Evolutionary conservation across 2,329 filamentous ascomycete species (phyloP).

Genomic region (Fusarium sambucinum): DNA sequence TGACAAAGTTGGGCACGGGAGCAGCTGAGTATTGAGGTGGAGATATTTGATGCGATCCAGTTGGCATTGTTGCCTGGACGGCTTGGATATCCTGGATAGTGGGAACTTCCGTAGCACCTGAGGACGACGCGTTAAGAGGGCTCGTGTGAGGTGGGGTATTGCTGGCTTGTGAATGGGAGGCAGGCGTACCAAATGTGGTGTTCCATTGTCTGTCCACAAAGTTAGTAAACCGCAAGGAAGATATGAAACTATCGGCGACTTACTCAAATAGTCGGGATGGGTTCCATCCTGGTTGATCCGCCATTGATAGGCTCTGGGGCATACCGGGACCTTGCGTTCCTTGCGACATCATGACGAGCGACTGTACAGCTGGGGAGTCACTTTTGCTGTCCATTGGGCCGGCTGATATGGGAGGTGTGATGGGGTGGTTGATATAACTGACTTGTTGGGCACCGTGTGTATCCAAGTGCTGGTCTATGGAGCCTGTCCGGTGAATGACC

Average conservation of each 20-base stretch:
- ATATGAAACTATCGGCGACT: constrained; percentile 56
- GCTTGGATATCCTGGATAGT: constrained; percentile 66
- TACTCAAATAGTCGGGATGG: constrained; percentile 91
- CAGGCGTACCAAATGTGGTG: constrained; percentile 85
- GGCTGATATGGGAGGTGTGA: constrained; percentile 83
- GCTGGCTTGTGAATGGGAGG: constrained; percentile 47
- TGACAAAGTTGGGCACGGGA: constrained; percentile 71
- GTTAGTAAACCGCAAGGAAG: constrained; percentile 10
- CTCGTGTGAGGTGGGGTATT: constrained; percentile 58
- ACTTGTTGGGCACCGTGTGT: constrained; percentile 68
- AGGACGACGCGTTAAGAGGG: constrained; percentile 66
- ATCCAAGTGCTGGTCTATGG: constrained; percentile 68
- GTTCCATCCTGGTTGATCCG: constrained; percentile 81
- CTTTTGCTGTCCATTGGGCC: constrained; percentile 79
- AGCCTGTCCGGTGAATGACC: constrained; percentile 59
- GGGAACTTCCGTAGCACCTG: constrained; percentile 66
- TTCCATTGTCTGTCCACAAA: constrained; percentile 87
- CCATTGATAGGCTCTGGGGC: constrained; percentile 67
- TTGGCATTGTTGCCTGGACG: constrained; percentile 59
- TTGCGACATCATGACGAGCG: constrained; percentile 78
- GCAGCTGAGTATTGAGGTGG: constrained; percentile 66
- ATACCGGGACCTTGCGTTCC: constrained; percentile 66
- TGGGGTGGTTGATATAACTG: constrained; percentile 77
- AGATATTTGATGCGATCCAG: constrained; percentile 60
- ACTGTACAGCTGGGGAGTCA: constrained; percentile 79